Conservation (phyloP, 2,329 filamentous ascomycete genomes). For the Venturia nashicola region DNA sequence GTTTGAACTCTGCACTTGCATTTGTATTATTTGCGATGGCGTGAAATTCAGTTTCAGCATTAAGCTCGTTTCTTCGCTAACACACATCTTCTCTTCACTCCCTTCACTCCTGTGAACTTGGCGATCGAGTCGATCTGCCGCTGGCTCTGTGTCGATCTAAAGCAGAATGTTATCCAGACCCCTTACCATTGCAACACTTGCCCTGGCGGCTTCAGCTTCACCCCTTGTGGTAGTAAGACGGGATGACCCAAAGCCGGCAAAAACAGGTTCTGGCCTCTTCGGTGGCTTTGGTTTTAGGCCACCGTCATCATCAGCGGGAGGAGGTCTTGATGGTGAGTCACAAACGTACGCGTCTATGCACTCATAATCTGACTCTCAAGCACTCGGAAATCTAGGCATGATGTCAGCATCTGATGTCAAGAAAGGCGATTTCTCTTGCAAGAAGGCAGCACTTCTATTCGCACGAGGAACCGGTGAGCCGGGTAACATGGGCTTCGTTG, state of each 20-base stretch:
- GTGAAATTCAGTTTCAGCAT: not conserved
- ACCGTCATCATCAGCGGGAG: not conserved
- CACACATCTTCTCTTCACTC: not conserved
- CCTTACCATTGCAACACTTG: not conserved
- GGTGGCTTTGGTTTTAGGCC: not conserved
- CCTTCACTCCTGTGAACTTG: not conserved
- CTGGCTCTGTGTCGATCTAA: not conserved
- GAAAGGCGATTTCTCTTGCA: not conserved
- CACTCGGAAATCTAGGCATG: not conserved
- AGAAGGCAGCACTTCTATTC: conserved; percentile 5
- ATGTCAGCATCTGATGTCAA: not conserved
- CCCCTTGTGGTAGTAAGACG: not conserved
- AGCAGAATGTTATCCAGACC: not conserved
- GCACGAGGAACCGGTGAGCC: conserved; percentile 6
- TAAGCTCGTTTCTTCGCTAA: not conserved
- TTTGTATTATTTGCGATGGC: not conserved
- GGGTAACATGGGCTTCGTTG: conserved; percentile 8
- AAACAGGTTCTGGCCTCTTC: not conserved
- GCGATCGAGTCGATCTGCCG: not conserved
- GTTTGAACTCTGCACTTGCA: not conserved
- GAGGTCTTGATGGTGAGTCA: not conserved
- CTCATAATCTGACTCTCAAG: not conserved
- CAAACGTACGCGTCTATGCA: not conserved
- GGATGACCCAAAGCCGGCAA: not conserved
- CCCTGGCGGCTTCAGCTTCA: not conserved